Evolutionary conservation across 345 rosid species (phyloP).

Genomic region (Lepidium africanum): DNA sequence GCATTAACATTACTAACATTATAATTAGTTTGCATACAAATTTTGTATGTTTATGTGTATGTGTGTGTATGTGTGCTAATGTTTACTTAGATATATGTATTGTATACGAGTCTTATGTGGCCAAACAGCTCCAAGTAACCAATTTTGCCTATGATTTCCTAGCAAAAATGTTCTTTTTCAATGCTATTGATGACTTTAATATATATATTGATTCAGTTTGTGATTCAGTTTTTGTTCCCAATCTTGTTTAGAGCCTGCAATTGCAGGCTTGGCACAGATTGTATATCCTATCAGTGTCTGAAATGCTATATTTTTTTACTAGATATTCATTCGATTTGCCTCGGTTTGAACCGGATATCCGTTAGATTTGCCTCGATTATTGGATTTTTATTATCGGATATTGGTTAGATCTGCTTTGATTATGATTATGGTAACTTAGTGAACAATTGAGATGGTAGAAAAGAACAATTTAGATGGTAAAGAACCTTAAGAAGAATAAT

Average conservation of each 20-base stretch:
- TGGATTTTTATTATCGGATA: not conserved
- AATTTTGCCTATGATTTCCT: not conserved
- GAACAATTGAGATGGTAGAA: not conserved
- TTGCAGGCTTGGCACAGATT: no score
- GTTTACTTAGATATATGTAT: constrained; percentile 1
- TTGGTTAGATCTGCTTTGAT: not conserved
- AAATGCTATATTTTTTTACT: no score
- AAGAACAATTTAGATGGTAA: not conserved
- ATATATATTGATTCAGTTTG: not conserved
- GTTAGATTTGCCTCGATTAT: no score
- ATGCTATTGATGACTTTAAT: not conserved
- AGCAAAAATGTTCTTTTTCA: not conserved
- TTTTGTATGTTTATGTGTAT: not conserved
- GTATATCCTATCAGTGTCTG: no score
- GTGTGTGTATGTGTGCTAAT: not conserved
- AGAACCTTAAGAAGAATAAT: not conserved
- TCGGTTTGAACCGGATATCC: no score
- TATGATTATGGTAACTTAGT: not conserved
- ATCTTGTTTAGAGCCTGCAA: not conserved
- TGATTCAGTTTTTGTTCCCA: not conserved
- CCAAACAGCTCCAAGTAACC: not conserved
- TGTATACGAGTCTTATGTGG: constrained; percentile 15
- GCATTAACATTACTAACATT: constrained; percentile 32
- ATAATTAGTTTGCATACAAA: not conserved
- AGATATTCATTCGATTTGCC: no score